Evolutionary conservation across 805 yeast species (phyloP).

Genomic region (Kodamaea restingae): DNA sequence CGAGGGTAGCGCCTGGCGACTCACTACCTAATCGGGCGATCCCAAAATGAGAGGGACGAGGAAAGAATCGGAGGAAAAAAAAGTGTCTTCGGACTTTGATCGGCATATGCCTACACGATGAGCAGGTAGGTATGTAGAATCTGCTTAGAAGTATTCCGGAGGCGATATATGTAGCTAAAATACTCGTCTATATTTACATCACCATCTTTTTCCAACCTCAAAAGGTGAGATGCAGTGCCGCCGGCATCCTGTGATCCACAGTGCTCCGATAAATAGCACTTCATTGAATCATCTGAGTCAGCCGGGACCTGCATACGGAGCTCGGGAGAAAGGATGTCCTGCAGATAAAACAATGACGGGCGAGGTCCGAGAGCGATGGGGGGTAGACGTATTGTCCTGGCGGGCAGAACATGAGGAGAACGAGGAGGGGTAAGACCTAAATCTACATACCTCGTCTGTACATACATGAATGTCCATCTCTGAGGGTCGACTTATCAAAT

Average conservation of each 20-base stretch:
- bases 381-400: too few relatives aligned
- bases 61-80: slow-evolving; percentile 1
- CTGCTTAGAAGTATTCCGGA: too few relatives aligned
- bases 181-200: too few relatives aligned
- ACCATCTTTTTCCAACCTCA: too few relatives aligned
- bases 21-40: slow-evolving; percentile 4
- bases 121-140: too few relatives aligned
- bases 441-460: too few relatives aligned
- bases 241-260: not conserved
- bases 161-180: too few relatives aligned
- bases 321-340: slow-evolving; percentile 9
- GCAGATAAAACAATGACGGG: slow-evolving; percentile 1
- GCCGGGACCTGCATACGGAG: not conserved
- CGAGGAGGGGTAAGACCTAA: too few relatives aligned
- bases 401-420: too few relatives aligned
- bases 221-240: too few relatives aligned
- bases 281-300: slow-evolving; percentile 6
- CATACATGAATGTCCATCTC: too few relatives aligned
- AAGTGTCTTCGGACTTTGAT: slow-evolving; percentile 1
- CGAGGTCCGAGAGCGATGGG: not conserved
- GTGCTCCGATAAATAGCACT: not conserved
- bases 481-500: too few relatives aligned
- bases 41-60: not conserved
- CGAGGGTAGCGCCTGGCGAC: slow-evolving; percentile 4
- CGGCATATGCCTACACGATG: not conserved